Base-by-base conservation (phyloP, 2,329 filamentous ascomycete species). In the Stachybotrys chartarum region DNA sequence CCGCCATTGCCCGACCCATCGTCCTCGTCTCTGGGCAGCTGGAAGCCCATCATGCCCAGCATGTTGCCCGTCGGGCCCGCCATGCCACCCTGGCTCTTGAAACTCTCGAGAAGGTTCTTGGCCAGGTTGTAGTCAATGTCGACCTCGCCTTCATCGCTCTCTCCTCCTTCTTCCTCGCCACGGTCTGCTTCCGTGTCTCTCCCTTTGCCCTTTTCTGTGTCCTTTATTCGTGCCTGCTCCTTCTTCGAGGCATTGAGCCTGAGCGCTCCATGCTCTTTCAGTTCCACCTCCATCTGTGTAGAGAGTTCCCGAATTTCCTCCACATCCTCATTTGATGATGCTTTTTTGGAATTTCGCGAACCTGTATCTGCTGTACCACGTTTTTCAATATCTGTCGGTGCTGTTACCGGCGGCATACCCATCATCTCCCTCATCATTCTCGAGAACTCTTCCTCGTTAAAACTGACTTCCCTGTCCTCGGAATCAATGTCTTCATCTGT, bases 351-450 rank as follows among this genome's bases (percentile, higher is more conserved):
- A 3, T 6, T 44, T 14, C 30, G 35, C 35, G 10, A 10, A 42
- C 14, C 5, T 42, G 35, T 42, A 14, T 14, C 5, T 42, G 35
- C 24, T 24, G 24, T 24, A 24, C 24, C 24, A 24, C 24, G 24
- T 24, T 24, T 24, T 24, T 24, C 24, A 24, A 24, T 24, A 1
- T 54, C 10, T 32, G 24, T 17, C 35, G 55, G 47, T 31, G 53
- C 3, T 32, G 48, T 39, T 39, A 56, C 49, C 1, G 71, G 62
- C 30, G 78, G 76, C 49, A 85, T 77, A 0, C 89, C 90, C 86
- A 94, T 92, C 86, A 95, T 92, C 66, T 95, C 89, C 57, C 85
- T 84, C 90, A 99, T 96, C 80, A 96, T 91, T 54, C 77, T 82
- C 8, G 87, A 80, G 62, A 97, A 96, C 54, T 93, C 87, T 42